Percentiles rank a stretch among this genome's conserved stretches.
phyloP scores from a whole-genome alignment of 2,329 filamentous ascomycete genomes.

The Aurifilum marmelostoma region DNA sequence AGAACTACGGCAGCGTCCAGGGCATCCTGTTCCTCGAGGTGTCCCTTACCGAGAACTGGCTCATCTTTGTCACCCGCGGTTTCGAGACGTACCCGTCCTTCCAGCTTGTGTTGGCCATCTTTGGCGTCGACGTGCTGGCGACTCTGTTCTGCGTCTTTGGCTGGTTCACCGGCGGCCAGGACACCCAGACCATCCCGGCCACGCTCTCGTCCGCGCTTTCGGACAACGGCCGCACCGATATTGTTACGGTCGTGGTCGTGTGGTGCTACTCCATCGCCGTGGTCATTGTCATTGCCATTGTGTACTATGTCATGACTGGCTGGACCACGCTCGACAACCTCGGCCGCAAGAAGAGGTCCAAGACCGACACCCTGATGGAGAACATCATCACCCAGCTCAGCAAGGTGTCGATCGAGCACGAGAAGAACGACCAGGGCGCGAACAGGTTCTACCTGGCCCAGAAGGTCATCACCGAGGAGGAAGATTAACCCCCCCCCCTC shows the following conservation, averaged over 20 bases:
- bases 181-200: constrained; percentile 39
- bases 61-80: constrained; percentile 77
- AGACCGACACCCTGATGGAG: constrained; percentile 66
- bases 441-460: constrained; percentile 42
- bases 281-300: constrained; percentile 66
- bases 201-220: constrained; percentile 42
- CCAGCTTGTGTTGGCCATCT: constrained; percentile 72
- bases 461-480: constrained; percentile 30
- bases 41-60: constrained; percentile 74
- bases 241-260: constrained; percentile 65
- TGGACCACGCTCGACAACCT: constrained; percentile 62
- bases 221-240: constrained; percentile 48
- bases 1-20: constrained; percentile 74
- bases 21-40: constrained; percentile 76
- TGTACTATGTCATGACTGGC: constrained; percentile 64
- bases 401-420: constrained; percentile 65
- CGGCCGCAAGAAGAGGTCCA: constrained; percentile 63
- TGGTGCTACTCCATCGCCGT: constrained; percentile 69
- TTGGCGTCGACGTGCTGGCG: constrained; percentile 70
- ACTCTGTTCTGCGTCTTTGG: constrained; percentile 77
- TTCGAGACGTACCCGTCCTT: constrained; percentile 74
- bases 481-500: no score
- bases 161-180: constrained; percentile 64
- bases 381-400: constrained; percentile 67
- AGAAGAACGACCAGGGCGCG: constrained; percentile 51